Conservation (phyloP, 2,329 filamentous ascomycete genomes). For the Xylaria sp. region DNA sequence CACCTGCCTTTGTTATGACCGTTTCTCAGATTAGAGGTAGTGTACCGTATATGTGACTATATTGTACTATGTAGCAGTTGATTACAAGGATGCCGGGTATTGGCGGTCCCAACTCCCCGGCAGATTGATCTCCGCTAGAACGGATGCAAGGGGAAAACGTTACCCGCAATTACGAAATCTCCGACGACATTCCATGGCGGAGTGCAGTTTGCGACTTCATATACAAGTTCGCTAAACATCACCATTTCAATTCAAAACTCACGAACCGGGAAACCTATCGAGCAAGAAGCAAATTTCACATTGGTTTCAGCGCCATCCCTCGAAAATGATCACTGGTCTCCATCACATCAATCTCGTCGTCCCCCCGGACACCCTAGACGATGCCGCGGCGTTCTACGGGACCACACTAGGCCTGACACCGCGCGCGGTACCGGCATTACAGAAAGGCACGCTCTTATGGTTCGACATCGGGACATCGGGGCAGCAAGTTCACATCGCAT, state of each 20-base stretch:
- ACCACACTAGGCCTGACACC: conserved; percentile 65
- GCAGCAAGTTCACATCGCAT: conserved; percentile 68
- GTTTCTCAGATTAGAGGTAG: too few species aligned
- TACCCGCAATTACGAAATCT: neutral
- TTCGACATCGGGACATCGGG: conserved; percentile 66
- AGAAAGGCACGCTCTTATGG: conserved; percentile 65
- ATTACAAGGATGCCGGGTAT: neutral
- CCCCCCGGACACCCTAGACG: conserved; percentile 61
- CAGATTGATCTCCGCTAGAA: neutral
- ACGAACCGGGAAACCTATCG: neutral
- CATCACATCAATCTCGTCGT: conserved; percentile 70
- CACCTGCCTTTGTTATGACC: too few species aligned
- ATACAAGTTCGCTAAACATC: too few species aligned
- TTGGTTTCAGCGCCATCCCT: neutral
- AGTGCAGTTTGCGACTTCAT: neutral
- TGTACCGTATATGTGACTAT: too few species aligned
- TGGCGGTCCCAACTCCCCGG: neutral
- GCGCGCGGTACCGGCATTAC: conserved; percentile 63
- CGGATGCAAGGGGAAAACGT: neutral
- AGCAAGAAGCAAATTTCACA: neutral
- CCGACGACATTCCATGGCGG: neutral
- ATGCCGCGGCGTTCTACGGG: conserved; percentile 66
- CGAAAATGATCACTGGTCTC: conserved; percentile 63
- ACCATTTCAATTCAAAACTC: too few species aligned
- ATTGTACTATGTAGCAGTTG: neutral